Conservation (phyloP, 768 basidiomycete species). For the Mycena leptocephala region DNA sequence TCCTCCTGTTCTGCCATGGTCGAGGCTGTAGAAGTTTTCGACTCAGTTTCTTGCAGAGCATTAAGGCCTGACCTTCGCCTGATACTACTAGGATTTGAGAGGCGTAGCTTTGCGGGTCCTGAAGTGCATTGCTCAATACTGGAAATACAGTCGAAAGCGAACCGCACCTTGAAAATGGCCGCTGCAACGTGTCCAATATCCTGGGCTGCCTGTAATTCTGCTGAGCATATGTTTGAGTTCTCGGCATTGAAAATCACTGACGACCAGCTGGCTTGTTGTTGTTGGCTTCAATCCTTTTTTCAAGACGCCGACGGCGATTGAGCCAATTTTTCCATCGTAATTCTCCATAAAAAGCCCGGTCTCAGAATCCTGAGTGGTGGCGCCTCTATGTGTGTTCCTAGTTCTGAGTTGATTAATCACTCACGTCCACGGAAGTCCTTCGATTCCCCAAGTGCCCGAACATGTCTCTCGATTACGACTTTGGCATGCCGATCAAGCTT, state of each 20-base stretch:
- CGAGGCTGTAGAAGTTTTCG: conserved; percentile 22
- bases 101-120: conserved; percentile 46
- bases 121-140: neutral
- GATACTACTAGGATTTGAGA: conserved; percentile 46
- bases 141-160: neutral
- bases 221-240: neutral
- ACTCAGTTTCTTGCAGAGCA: rapidly evolving
- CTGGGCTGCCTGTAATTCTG: conserved; percentile 44
- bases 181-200: conserved; percentile 55
- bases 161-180: conserved; percentile 48
- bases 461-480: conserved; percentile 54
- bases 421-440: conserved; percentile 57
- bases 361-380: conserved; percentile 55
- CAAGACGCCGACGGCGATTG: conserved; percentile 52
- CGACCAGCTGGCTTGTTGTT: conserved; percentile 45
- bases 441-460: conserved; percentile 44
- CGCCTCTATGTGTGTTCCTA: neutral
- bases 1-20: conserved; percentile 46
- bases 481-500: conserved; percentile 51
- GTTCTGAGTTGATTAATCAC: conserved; percentile 25
- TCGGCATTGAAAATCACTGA: no score
- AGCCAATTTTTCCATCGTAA: conserved; percentile 55
- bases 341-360: conserved; percentile 63
- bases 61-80: conserved; percentile 39
- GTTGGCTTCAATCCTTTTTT: conserved; percentile 50